A percentile compares a stretch with the other conserved stretches of the same genome.
Evolutionary conservation across 768 basidiomycete genomes (phyloP).

Genomic region (Boletus tylopilopsis): DNA sequence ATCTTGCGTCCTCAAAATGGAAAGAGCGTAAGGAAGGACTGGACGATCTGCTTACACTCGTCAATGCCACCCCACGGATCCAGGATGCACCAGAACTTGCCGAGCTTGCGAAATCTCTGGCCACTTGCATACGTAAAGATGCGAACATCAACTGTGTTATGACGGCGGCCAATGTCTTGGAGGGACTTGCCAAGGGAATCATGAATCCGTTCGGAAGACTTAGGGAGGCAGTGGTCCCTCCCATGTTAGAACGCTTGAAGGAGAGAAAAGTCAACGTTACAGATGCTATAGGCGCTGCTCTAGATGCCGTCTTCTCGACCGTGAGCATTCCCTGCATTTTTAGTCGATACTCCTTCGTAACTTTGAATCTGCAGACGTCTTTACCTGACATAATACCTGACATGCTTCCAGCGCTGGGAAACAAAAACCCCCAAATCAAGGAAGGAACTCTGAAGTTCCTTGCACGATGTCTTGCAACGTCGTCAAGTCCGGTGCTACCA

Average conservation of each 20-base stretch:
- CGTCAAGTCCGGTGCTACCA: constrained; percentile 64
- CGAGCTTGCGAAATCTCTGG: constrained; percentile 73
- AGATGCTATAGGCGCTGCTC: constrained; percentile 79
- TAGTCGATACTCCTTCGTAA: constrained; percentile 1
- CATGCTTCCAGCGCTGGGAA: constrained; percentile 67
- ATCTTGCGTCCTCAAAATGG: constrained; percentile 91
- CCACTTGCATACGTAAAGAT: constrained; percentile 78
- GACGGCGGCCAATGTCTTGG: constrained; percentile 79
- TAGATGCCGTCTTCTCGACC: constrained; percentile 85
- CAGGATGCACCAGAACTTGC: constrained; percentile 75
- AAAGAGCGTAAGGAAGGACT: constrained; percentile 93
- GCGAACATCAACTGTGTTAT: constrained; percentile 96
- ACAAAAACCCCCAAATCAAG: constrained; percentile 97
- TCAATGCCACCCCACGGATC: constrained; percentile 70
- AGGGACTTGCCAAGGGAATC: constrained; percentile 81
- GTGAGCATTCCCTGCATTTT: constrained; percentile 45
- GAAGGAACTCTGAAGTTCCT: constrained; percentile 90
- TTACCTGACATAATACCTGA: constrained; percentile 83
- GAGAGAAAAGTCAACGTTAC: constrained; percentile 90
- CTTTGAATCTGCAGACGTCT: constrained; percentile 50
- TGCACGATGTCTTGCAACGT: constrained; percentile 68
- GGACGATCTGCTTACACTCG: constrained; percentile 71
- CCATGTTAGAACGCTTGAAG: constrained; percentile 86
- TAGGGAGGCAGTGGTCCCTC: constrained; percentile 66
- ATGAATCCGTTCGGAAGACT: constrained; percentile 70